phyloP scores from a whole-genome alignment of 495 filamentous ascomycete species.

The Lentithecium fluviatile region DNA sequence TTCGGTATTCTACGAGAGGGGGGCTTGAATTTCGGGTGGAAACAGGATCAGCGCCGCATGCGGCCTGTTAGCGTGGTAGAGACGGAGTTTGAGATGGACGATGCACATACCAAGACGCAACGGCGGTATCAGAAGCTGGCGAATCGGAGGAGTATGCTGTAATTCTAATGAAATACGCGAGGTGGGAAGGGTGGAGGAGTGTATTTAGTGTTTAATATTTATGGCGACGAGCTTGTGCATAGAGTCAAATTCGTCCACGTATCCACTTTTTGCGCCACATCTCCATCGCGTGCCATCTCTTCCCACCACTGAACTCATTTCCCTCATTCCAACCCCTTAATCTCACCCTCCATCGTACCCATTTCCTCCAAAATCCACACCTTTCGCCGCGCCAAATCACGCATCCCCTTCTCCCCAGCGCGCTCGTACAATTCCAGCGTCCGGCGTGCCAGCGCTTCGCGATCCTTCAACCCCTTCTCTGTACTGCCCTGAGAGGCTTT shows the following conservation, averaged over 20 bases:
- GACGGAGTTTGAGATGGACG: conserved; percentile 5
- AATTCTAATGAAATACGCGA: too few relatives aligned
- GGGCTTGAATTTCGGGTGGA: conserved; percentile 1
- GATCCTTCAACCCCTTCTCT: conserved; percentile 20
- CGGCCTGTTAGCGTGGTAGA: conserved; percentile 2
- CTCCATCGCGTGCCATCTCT: too few relatives aligned
- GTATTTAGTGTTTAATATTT: too few relatives aligned
- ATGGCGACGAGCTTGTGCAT: too few relatives aligned
- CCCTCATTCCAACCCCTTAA: conserved; percentile 33
- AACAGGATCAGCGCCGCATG: background rate
- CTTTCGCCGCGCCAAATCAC: conserved; percentile 38
- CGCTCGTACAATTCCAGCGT: conserved; percentile 37
- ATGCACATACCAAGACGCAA: conserved; percentile 9
- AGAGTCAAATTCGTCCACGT: too few relatives aligned
- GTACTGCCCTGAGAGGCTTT: conserved; percentile 47
- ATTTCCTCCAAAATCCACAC: conserved; percentile 37
- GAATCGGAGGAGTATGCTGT: conserved; percentile 1
- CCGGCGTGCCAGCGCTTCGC: conserved; percentile 33
- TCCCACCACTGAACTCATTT: background rate
- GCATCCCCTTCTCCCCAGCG: conserved; percentile 37
- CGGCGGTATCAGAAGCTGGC: conserved; percentile 3
- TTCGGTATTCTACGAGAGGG: background rate
- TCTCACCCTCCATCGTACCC: conserved; percentile 38
- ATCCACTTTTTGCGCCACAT: too few relatives aligned
- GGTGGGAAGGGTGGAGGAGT: too few relatives aligned